These are phyloP conservation scores for Botrytis tulipae DNA, from an alignment of 2,329 filamentous ascomycete species.

Conservation along the genomic window DNA sequence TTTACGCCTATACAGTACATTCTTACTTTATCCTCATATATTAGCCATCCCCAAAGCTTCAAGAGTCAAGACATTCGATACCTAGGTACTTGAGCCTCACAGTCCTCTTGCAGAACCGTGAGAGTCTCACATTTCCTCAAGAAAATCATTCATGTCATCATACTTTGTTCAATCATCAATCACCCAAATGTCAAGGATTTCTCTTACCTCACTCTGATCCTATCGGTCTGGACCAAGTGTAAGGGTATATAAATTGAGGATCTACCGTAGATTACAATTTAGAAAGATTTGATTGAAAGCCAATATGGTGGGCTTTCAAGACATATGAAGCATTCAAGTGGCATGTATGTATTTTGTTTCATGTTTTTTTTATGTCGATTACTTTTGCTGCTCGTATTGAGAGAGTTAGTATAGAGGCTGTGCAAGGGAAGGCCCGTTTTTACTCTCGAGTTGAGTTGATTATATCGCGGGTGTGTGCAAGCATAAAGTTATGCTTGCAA, in stretches of 20 bases:
- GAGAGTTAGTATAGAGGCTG: background rate
- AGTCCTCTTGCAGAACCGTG: background rate
- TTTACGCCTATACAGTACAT: too few species aligned
- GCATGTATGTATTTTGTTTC: background rate
- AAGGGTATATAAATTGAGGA: background rate
- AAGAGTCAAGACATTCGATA: background rate
- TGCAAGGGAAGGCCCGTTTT: background rate
- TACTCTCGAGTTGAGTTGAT: background rate
- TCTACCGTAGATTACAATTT: constrained; percentile 1
- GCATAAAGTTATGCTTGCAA: constrained; percentile 10
- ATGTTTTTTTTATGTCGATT: background rate
- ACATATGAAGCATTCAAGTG: background rate
- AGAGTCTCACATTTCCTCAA: constrained; percentile 5
- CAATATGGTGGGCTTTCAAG: background rate
- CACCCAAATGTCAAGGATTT: background rate
- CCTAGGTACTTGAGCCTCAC: background rate
- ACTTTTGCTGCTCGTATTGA: background rate
- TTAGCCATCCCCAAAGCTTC: background rate
- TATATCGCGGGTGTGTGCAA: background rate
- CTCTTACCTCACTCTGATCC: background rate
- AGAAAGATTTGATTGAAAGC: background rate
- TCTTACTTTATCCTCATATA: background rate
- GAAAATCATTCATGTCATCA: constrained; percentile 2
- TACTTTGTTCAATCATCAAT: background rate
- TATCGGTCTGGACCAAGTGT: background rate